Evolutionary conservation across 148 eudicot genomes (phyloP), one percentile per base, ranked within the genome.

Genomic region (Amaranthus hypochondriacus): DNA sequence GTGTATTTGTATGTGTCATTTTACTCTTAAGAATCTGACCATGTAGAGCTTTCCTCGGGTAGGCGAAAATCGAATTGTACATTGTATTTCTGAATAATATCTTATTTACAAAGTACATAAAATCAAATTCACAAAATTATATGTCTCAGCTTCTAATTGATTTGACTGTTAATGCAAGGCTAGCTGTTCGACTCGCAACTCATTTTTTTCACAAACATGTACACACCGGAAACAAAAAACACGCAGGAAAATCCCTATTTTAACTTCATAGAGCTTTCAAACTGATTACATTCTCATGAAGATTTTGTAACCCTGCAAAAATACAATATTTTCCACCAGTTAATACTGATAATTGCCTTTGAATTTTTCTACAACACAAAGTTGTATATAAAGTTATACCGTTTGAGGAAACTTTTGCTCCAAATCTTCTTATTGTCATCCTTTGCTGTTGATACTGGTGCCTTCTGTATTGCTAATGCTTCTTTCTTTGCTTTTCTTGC

Each of bases 401-500:
- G 84, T 83, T 77, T 87, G 14, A 80, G 74, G 63, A 88, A 80
- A 74, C 77, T 79, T 73, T 71, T 75, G 66, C 69, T 83, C 82
- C 83, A 79, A 3, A 42, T 39, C 75, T 68, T 78, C 66, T 80
- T 84, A 70, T 75, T 79, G 60, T 86, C 88, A 39, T 87, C 92
- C 53, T 55, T 69, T 70, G 80, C 80, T 46, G 77, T 76, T 78
- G 78, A 73, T 69, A 75, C 56, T 52, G 79, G 77, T 73, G 79
- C 85, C 75, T 82, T 86, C 21, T 81, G 84, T 44, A 75, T 84
- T 13, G 63, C 66, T 65, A 85, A 78, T 77, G 79, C 73, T 74
- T 88, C 91, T 81, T 88, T 86, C 85, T 84, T 92, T 66, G 71
- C 53, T 81, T 89, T 91, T 83, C 83, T 94, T 49, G 83, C 80